phyloP scores from a whole-genome alignment of 305 asterid species.

The Plantago rigida region DNA sequence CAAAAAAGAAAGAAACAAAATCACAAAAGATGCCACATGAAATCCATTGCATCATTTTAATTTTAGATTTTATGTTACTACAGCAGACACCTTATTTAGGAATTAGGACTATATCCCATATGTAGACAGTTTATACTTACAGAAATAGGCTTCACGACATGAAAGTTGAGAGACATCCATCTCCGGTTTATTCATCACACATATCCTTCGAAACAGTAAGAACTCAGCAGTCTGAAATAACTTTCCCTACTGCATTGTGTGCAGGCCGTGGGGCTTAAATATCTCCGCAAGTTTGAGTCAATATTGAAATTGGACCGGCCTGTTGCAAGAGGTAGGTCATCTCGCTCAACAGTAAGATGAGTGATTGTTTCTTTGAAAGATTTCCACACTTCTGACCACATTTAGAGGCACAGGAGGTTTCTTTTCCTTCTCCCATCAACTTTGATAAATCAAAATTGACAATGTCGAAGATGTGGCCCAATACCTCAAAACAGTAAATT shows the following conservation, averaged over 20 bases:
- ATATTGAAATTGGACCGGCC: constrained; percentile 47
- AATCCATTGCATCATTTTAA: constrained; percentile 6
- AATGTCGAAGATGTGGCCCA: neutral
- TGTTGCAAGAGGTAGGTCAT: constrained; percentile 35
- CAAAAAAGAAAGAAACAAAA: too few relatives aligned
- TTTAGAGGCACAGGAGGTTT: neutral
- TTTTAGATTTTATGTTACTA: constrained; percentile 3
- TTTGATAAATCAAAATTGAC: neutral
- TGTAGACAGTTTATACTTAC: neutral
- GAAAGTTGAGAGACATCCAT: neutral
- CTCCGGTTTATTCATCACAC: neutral
- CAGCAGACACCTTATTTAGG: neutral
- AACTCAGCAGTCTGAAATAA: neutral
- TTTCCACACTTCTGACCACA: neutral
- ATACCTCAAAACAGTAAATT: constrained; percentile 1
- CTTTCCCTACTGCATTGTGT: constrained; percentile 20
- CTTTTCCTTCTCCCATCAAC: constrained; percentile 4
- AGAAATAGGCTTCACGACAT: neutral
- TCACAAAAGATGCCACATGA: neutral
- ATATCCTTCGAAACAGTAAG: neutral
- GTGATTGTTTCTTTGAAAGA: constrained; percentile 13
- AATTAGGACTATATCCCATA: too few relatives aligned
- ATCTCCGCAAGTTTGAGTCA: constrained; percentile 49
- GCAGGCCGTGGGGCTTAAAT: constrained; percentile 47
- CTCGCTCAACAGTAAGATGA: constrained; percentile 42